A percentile compares a stretch with the other conserved stretches of the same genome.
These are phyloP conservation scores for Paramecium octaurelia DNA, from an alignment of 73 alveolate species.

Conservation along the genomic window DNA sequence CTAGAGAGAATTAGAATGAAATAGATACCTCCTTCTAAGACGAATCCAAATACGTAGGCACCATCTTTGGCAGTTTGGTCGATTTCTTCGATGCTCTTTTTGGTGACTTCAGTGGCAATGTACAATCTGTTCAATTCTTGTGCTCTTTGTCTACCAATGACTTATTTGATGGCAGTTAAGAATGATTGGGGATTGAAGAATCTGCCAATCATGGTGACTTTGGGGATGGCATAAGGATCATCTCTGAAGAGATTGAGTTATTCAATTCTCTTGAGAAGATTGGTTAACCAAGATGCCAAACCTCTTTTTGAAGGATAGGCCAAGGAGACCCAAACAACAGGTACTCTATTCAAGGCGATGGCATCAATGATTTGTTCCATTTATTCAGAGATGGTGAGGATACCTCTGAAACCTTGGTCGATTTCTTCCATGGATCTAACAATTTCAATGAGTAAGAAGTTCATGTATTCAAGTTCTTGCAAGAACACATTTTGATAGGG, in stretches of 20 bases:
- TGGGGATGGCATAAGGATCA: constrained; percentile 92
- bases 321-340: constrained; percentile 93
- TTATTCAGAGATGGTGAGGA: constrained; percentile 91
- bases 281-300: constrained; percentile 96
- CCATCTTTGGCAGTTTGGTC: constrained; percentile 94
- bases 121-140: constrained; percentile 95
- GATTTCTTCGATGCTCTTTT: constrained; percentile 92
- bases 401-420: constrained; percentile 93
- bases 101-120: constrained; percentile 97
- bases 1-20: constrained; percentile 68
- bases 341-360: constrained; percentile 91
- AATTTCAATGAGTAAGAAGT: constrained; percentile 84
- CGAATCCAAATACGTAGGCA: constrained; percentile 94
- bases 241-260: constrained; percentile 92
- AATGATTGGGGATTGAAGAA: constrained; percentile 99
- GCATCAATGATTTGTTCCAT: constrained; percentile 94
- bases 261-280: constrained; percentile 92
- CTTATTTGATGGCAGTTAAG: constrained; percentile 99
- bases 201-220: constrained; percentile 93
- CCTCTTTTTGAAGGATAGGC: constrained; percentile 98
- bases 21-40: constrained; percentile 91
- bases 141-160: constrained; percentile 92
- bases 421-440: constrained; percentile 89
- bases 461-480: constrained; percentile 98
- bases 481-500: constrained; percentile 96